A percentile compares a stretch with the other conserved stretches of the same genome.
phyloP scores from a whole-genome alignment of 306 rosid genomes.

The Astragalus glycyphyllos region DNA sequence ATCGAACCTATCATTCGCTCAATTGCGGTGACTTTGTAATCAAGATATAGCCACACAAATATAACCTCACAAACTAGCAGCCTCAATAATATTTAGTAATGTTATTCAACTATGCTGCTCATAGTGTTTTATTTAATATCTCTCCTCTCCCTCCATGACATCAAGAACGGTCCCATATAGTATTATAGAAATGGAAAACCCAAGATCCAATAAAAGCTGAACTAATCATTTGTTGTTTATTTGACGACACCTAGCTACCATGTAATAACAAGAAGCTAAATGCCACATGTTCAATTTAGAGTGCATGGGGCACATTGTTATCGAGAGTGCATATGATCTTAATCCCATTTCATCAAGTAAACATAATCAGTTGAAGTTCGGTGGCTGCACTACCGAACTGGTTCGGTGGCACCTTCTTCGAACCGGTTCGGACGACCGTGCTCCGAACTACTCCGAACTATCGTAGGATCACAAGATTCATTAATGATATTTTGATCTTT shows the following conservation, averaged over 20 bases:
- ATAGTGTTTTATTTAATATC: not conserved
- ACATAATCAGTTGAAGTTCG: too few species aligned
- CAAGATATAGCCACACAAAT: not conserved
- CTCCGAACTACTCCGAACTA: too few species aligned
- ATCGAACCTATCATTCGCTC: too few species aligned
- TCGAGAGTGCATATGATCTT: constrained; percentile 37
- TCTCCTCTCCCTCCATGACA: not conserved
- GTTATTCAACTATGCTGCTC: too few species aligned
- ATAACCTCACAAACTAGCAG: constrained; percentile 8
- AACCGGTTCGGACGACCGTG: too few species aligned
- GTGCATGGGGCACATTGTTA: constrained; percentile 33
- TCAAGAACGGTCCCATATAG: constrained; percentile 17
- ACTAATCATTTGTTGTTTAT: constrained; percentile 49
- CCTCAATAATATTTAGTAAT: too few species aligned
- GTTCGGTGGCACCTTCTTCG: too few species aligned
- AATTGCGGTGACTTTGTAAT: not conserved
- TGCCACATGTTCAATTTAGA: constrained; percentile 39
- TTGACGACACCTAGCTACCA: constrained; percentile 39
- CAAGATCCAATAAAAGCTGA: constrained; percentile 48
- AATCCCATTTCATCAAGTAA: constrained; percentile 27
- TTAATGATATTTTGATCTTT: too few species aligned
- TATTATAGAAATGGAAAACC: constrained; percentile 19
- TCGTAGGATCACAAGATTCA: too few species aligned
- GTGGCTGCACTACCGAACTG: too few species aligned
- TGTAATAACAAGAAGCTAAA: constrained; percentile 3